These are phyloP conservation scores for Cotoneaster glaucophyllus DNA, from an alignment of 306 rosid species.

Conservation along the genomic window DNA sequence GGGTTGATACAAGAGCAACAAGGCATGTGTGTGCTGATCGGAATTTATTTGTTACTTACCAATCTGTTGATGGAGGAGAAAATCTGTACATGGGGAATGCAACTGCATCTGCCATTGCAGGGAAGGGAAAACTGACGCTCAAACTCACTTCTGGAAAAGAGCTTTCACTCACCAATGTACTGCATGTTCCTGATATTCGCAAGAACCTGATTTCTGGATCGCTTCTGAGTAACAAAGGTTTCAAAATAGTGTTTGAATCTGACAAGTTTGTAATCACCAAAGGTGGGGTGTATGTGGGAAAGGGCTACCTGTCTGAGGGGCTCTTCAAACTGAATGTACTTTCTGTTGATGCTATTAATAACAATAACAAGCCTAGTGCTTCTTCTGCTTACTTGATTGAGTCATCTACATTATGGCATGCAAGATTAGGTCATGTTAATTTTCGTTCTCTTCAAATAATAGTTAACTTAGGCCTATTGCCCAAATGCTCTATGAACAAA, in stretches of 20 bases:
- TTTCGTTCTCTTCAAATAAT: background rate
- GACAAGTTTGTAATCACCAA: conserved; percentile 1
- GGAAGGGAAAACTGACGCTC: background rate
- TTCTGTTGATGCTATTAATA: no score
- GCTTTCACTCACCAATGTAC: background rate
- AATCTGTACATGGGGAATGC: background rate
- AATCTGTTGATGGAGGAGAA: background rate
- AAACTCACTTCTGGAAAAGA: background rate
- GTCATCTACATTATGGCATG: background rate
- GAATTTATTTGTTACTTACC: background rate
- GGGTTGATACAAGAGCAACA: background rate
- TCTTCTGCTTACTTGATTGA: background rate
- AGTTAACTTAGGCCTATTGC: background rate
- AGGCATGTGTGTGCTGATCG: background rate
- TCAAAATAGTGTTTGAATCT: background rate
- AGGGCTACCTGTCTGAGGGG: background rate
- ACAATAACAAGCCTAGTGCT: no score
- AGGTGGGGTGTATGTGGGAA: background rate
- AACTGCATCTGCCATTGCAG: background rate
- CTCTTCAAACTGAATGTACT: background rate
- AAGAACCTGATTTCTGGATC: background rate
- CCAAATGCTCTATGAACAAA: background rate
- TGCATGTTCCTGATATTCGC: background rate
- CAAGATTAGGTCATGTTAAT: background rate
- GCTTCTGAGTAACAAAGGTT: background rate